Base-by-base conservation (phyloP, 768 basidiomycete genomes). In the Brasilioporus rufonigricans region DNA sequence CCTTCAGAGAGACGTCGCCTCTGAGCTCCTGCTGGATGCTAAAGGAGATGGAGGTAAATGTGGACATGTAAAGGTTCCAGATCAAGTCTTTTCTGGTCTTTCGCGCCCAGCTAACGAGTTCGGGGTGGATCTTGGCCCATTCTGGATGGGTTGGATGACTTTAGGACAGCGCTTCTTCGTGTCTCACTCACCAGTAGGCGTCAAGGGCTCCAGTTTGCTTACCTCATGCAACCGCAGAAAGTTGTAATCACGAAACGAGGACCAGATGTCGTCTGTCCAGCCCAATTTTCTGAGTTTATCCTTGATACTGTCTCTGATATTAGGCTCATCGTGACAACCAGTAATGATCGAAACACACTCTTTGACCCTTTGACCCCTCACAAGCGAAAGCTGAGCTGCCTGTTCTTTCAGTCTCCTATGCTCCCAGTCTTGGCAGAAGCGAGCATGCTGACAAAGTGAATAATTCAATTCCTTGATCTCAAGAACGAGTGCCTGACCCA, bases 121-220 rank as follows among this genome's bases (percentile, higher is more conserved):
- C 5, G 7, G 57, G 57, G 2, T 14, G 19, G 5, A 63, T 59
- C 39, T 40, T 4, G n/a, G 23, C 19, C 61, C 57, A 62, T 41
- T 59, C 61, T 62, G 24, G 14, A 35, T 24, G 10, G 3, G 3
- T 29, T 41, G 44, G 4, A 33, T 52, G 16, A 36, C 14, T 24
- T 29, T n/a, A 19, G 19, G 31, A n/a, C 13, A 26, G 12, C 16
- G 3, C 21, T 36, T 7, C 5, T 1, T 21, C 18, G 23, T 9
- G 16, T 7, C 7, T 14, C 10, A 39, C 56, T 62, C n/a, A 62
- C 60, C 61, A 3, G 33, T 2, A 10, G 52, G 36, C 7, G 61
- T 56, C 31, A 53, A 26, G 9, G 48, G 45, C 23, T 53, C 50
- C 0, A 33, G 24, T 23, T 41, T 63, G 1, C 19, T 50, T 10